These are phyloP conservation scores for Balansia obtecta DNA, from an alignment of 2,329 filamentous ascomycete genomes.

Conservation along the genomic window DNA sequence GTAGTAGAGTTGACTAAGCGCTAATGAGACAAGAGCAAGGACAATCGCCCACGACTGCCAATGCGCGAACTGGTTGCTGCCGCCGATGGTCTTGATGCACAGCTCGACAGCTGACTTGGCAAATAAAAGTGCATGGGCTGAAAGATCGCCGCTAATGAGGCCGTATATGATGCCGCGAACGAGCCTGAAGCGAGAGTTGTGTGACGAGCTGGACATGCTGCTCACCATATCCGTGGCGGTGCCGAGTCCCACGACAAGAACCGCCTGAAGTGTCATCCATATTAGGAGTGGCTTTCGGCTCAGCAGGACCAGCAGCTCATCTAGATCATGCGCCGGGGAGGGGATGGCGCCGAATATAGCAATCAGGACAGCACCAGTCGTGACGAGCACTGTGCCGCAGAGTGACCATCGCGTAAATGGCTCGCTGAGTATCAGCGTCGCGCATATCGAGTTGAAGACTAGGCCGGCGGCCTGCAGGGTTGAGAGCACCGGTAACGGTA, in stretches of 20 bases:
- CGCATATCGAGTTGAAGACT: constrained; percentile 98
- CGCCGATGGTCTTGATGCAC: constrained; percentile 73
- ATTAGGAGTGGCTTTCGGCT: constrained; percentile 63
- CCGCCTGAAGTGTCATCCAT: constrained; percentile 75
- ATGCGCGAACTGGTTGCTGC: constrained; percentile 83
- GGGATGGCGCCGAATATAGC: constrained; percentile 89
- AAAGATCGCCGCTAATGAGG: constrained; percentile 81
- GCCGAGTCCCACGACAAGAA: constrained; percentile 60
- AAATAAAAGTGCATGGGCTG: constrained; percentile 82
- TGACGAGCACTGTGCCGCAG: constrained; percentile 78
- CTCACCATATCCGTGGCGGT: constrained; percentile 45
- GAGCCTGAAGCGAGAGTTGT: constrained; percentile 57
- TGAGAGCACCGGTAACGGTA: constrained; percentile 86
- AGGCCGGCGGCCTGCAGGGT: constrained; percentile 91
- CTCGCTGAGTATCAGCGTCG: constrained; percentile 81
- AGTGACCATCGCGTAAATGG: constrained; percentile 92
- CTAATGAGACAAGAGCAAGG: constrained; percentile 65
- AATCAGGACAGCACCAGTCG: constrained; percentile 78
- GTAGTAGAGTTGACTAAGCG: constrained; percentile 87
- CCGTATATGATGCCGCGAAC: constrained; percentile 79
- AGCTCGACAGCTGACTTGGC: constrained; percentile 96
- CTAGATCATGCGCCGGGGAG: constrained; percentile 78
- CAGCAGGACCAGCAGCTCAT: constrained; percentile 68
- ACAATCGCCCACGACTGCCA: constrained; percentile 95
- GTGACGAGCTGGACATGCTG: constrained; percentile 38